Conservation (phyloP, 2,329 filamentous ascomycete species). For the Exophiala sideris region DNA sequence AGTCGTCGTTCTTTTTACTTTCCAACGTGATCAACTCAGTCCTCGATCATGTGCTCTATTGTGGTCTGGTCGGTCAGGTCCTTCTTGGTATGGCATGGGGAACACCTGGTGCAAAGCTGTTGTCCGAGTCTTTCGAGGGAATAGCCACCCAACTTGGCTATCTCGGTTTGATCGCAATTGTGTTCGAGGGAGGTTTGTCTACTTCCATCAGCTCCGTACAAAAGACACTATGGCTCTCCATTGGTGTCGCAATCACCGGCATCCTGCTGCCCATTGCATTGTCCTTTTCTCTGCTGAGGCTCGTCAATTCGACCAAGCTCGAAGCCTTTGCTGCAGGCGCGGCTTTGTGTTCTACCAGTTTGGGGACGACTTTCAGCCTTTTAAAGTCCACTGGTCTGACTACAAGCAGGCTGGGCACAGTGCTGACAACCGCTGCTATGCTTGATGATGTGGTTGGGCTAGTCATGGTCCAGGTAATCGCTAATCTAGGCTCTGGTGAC, state of each 20-base stretch:
- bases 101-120: constrained; percentile 60
- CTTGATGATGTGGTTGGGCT: constrained; percentile 72
- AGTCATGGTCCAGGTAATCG: constrained; percentile 73
- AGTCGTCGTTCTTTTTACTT: constrained; percentile 60
- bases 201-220: constrained; percentile 54
- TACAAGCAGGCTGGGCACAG: constrained; percentile 55
- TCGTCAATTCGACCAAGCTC: constrained; percentile 51
- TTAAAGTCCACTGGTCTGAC: constrained; percentile 58
- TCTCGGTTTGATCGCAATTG: constrained; percentile 66
- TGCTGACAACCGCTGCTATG: constrained; percentile 72
- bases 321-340: constrained; percentile 72
- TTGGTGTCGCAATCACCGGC: constrained; percentile 62
- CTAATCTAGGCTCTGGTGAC: constrained; percentile 54
- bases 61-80: constrained; percentile 69
- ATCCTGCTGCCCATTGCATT: constrained; percentile 62
- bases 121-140: constrained; percentile 52
- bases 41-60: constrained; percentile 62
- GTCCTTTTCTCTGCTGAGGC: constrained; percentile 57
- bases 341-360: constrained; percentile 68
- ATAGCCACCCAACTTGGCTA: constrained; percentile 66
- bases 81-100: constrained; percentile 69
- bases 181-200: constrained; percentile 66
- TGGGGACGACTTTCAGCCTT: constrained; percentile 68
- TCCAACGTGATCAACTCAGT: constrained; percentile 58
- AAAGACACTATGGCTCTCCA: constrained; percentile 60